These are phyloP conservation scores for Eutrema salsugineum DNA, from an alignment of 441 rosid species.

Conservation along the genomic window DNA sequence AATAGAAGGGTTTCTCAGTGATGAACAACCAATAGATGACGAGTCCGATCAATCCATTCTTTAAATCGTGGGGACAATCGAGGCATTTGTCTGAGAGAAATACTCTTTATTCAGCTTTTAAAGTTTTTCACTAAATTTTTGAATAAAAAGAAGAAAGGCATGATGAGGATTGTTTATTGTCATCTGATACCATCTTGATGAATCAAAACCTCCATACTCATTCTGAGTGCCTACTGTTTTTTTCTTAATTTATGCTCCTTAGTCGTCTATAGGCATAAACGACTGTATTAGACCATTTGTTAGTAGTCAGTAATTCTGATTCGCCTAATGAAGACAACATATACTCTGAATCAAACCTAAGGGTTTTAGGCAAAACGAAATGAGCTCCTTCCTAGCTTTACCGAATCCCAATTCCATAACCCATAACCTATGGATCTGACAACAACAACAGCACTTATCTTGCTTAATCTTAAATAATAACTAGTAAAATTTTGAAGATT, in stretches of 20 bases:
- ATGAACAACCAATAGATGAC: slow-evolving; percentile 52
- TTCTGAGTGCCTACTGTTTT: slow-evolving; percentile 39
- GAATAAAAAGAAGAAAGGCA: slow-evolving; percentile 7
- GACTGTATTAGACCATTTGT: too few species aligned
- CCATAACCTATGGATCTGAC: background rate
- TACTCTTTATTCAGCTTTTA: background rate
- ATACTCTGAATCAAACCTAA: background rate
- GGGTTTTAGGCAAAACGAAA: background rate
- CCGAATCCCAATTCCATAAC: background rate
- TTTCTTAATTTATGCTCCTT: too few species aligned
- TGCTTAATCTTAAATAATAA: too few species aligned
- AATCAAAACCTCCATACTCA: slow-evolving; percentile 51
- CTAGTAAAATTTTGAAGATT: background rate
- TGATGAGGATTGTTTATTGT: slow-evolving; percentile 37
- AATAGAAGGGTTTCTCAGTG: slow-evolving; percentile 16
- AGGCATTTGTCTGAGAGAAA: slow-evolving; percentile 96
- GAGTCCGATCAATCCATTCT: slow-evolving; percentile 87
- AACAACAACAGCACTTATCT: background rate
- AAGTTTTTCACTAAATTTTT: background rate
- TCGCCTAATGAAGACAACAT: background rate
- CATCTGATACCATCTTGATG: slow-evolving; percentile 34
- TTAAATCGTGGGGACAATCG: slow-evolving; percentile 72
- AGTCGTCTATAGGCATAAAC: too few species aligned
- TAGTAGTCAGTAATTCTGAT: too few species aligned
- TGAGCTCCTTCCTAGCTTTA: background rate